Evolutionary conservation across 768 basidiomycete species (phyloP).

Genomic region (Phallus indusiatus): DNA sequence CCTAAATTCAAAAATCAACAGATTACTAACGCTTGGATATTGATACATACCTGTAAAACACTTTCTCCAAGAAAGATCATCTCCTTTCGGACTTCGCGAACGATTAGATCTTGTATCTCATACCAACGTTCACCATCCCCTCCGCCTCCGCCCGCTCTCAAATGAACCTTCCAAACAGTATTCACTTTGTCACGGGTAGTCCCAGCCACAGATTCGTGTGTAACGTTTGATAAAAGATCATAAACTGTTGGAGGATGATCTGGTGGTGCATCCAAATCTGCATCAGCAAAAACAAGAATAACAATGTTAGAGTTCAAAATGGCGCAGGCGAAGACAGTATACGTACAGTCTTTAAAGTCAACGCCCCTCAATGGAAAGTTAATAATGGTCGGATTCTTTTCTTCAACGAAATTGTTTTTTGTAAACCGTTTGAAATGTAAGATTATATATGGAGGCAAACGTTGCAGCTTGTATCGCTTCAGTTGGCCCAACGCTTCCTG

Average conservation of each 20-base stretch:
- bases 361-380: slow-evolving; percentile 93
- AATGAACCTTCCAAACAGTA: slow-evolving; percentile 88
- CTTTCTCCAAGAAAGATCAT: slow-evolving; percentile 98
- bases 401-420: slow-evolving; percentile 93
- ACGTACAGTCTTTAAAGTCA: slow-evolving; percentile 86
- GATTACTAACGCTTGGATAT: neutral
- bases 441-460: slow-evolving; percentile 86
- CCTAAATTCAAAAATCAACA: neutral
- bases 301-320: slow-evolving; percentile 15
- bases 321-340: neutral
- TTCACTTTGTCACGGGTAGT: slow-evolving; percentile 88
- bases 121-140: slow-evolving; percentile 91
- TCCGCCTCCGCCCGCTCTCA: slow-evolving; percentile 64
- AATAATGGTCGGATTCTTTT: slow-evolving; percentile 98
- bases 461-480: slow-evolving; percentile 82
- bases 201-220: slow-evolving; percentile 91
- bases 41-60: slow-evolving; percentile 67
- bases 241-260: slow-evolving; percentile 61
- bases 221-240: slow-evolving; percentile 93
- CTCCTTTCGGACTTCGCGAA: slow-evolving; percentile 92
- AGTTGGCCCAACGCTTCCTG: slow-evolving; percentile 82
- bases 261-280: slow-evolving; percentile 71
- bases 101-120: slow-evolving; percentile 92
- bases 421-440: slow-evolving; percentile 95
- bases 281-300: slow-evolving; percentile 2